A percentile compares a stretch with the other conserved stretches of the same genome.
These are phyloP conservation scores for Ogataea henricii DNA, from an alignment of 805 yeast species.

Conservation along the genomic window DNA sequence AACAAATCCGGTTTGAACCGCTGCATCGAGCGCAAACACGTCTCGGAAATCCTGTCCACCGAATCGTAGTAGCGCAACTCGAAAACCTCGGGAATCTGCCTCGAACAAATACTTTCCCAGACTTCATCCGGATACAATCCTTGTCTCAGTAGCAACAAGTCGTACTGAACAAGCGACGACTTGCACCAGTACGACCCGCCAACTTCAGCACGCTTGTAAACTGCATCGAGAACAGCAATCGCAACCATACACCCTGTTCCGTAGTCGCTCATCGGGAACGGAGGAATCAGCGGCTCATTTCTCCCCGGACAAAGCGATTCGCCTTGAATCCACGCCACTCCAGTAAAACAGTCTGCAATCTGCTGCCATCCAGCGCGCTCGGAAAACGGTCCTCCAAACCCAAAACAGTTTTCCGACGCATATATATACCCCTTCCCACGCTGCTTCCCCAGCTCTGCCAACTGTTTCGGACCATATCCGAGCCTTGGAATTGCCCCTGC, in stretches of 20 bases:
- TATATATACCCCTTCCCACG: slow-evolving; percentile 37
- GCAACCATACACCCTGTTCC: slow-evolving; percentile 40
- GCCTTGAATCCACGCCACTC: slow-evolving; percentile 39
- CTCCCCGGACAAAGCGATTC: slow-evolving; percentile 24
- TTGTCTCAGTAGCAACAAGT: slow-evolving; percentile 33
- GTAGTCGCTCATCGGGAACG: slow-evolving; percentile 41
- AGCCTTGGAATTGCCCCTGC: slow-evolving; percentile 33
- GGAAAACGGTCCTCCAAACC: slow-evolving; percentile 35
- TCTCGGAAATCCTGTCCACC: slow-evolving; percentile 22
- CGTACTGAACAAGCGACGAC: slow-evolving; percentile 36
- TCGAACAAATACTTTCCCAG: slow-evolving; percentile 22
- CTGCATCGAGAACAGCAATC: slow-evolving; percentile 34
- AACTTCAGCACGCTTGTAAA: slow-evolving; percentile 29
- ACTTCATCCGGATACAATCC: slow-evolving; percentile 28
- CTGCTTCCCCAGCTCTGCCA: slow-evolving; percentile 29
- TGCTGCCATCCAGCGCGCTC: slow-evolving; percentile 42
- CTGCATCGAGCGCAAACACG: slow-evolving; percentile 25
- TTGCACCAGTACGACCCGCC: slow-evolving; percentile 39
- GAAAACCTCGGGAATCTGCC: slow-evolving; percentile 24
- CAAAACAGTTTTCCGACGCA: slow-evolving; percentile 36
- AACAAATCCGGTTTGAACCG: slow-evolving; percentile 29
- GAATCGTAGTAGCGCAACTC: slow-evolving; percentile 25
- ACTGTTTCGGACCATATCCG: slow-evolving; percentile 34
- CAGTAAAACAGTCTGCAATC: slow-evolving; percentile 38
- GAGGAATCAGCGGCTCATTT: slow-evolving; percentile 38